Evolutionary conservation across 2,329 filamentous ascomycete genomes (phyloP).

Genomic region (Aspergillus calidoustus): DNA sequence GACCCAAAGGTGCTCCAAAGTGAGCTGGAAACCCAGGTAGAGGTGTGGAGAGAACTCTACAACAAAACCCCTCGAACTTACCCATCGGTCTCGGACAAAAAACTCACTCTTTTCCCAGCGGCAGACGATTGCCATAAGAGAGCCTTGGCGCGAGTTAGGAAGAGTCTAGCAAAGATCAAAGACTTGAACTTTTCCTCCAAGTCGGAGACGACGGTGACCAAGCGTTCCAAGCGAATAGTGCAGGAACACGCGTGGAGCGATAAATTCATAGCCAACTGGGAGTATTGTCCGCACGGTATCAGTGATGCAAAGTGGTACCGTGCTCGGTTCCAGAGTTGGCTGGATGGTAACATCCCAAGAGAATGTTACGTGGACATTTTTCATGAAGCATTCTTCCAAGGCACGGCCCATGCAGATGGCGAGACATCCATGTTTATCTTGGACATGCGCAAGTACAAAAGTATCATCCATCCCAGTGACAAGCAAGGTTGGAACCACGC

Average conservation of each 20-base stretch:
- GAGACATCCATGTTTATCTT: slow-evolving; percentile 29
- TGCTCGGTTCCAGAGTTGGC: slow-evolving; percentile 29
- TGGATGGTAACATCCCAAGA: slow-evolving; percentile 26
- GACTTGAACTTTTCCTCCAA: not conserved
- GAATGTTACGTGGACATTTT: slow-evolving; percentile 31
- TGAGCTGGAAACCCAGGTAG: not conserved
- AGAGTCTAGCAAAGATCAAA: not conserved
- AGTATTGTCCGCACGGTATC: slow-evolving; percentile 27
- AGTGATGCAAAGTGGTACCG: slow-evolving; percentile 22
- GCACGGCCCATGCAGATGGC: slow-evolving; percentile 37
- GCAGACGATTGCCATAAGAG: slow-evolving; percentile 20
- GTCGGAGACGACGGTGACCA: not conserved
- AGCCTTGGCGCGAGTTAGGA: slow-evolving; percentile 2
- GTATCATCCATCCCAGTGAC: slow-evolving; percentile 25
- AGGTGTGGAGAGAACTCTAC: slow-evolving; percentile 17
- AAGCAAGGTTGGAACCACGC: slow-evolving; percentile 33
- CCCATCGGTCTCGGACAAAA: slow-evolving; percentile 20
- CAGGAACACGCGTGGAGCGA: slow-evolving; percentile 17
- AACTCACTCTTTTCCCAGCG: slow-evolving; percentile 17
- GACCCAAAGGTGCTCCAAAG: not conserved
- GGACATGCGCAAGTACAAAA: slow-evolving; percentile 22
- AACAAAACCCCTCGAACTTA: slow-evolving; percentile 20
- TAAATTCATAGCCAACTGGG: slow-evolving; percentile 29
- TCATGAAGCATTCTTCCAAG: slow-evolving; percentile 38
- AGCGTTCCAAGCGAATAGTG: not conserved